Base-by-base conservation (phyloP, 352 stramenopile species). In the Phytopythium ostracodes region DNA sequence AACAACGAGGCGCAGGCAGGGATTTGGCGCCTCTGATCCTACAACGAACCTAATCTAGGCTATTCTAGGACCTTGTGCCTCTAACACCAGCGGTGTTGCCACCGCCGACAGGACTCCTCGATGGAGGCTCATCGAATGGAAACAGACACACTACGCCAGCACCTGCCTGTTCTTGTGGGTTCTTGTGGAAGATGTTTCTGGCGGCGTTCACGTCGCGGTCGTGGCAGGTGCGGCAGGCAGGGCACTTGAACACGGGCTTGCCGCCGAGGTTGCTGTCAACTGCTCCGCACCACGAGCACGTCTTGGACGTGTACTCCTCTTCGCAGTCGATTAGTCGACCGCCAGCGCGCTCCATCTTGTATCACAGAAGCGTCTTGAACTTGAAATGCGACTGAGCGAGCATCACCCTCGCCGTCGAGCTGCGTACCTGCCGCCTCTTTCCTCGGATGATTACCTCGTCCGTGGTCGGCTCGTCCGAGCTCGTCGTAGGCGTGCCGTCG, bases 281-380 rank as follows among this genome's bases (percentile, higher is more conserved):
- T 24, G 17, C 44, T 11, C 63, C 63, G 14, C 44, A 69, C 18
- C 24, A 9, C 1, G 63, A 65, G 27, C 63, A 68, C 0, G 57
- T 68, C 44, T 68, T 64, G 1, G 63, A 63, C 31, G 53, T 69
- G 44, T 60, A 69, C 25, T 69, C 57, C 29, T 69, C 63, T 8
- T 62, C 58, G 18, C 57, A 69, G 1, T 65, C 54, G 14, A 65
- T 31, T 12, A 63, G 18, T 2, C 22, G 35, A 12, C 58, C 63
- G 7, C 63, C 63, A 0, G 24, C 46, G 1, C 57, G 56, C 3
- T 36, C 33, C 63, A 68, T 62, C 57, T 68, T 68, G 40, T 62
- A 62, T 24, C 49, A 50, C 17, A 68, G 57, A 18, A 64, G 15
- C 60, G 24, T 25, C 38, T 60, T 63, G 50, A 63, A 68, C 31